Base-by-base conservation (phyloP, 1,139 yeast species). In the Entelexis paramagnoliae region DNA sequence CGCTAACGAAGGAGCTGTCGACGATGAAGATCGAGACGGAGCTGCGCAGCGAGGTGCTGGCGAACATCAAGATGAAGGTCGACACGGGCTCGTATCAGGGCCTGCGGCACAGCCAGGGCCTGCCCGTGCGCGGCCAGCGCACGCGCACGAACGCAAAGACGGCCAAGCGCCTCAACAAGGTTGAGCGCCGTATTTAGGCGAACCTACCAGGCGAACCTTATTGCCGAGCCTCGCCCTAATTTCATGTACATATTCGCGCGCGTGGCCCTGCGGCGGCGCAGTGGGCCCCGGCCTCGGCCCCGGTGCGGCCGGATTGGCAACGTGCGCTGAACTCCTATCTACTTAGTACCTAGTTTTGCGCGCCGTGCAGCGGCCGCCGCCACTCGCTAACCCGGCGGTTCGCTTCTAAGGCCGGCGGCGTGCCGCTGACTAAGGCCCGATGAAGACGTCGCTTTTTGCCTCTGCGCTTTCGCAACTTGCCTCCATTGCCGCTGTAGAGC, bases 101-200 rank as follows among this genome's bases (percentile, higher is more conserved):
- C 71, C 70, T 81, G 63, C 80, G 98, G 71, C 98, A 91, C 66
- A 84, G 88, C 50, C 73, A 79, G 70, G 93, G 66, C 35, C 59
- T 65, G 52, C 97, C 97, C 20, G 97, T 88, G 39, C 81, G 83
- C 65, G 98, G 98, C 63, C 98, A 91, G 74, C 77, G 83, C 58
- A 91, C 98, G 19, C 81, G 87, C 72, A 86, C 83, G 58, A 91
- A 91, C 66, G 95, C 94, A 30, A 75, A 76, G 63, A 91, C 95
- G 26, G 98, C 98, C 34, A 80, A 80, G 70, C 82, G 79, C 68
- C 77, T 89, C 68, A 91, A 91, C 70, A 80, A 77, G 63, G 68
- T 84, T 54, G 83, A 85, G 59, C 81, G 96, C 71, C 71, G 76
- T 48, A 74, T 76, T 24, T 73, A 61, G 48, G 9, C 24, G 24